A percentile compares a stretch with the other conserved stretches of the same genome.
Conservation (phyloP, 768 basidiomycete species). For the Chalciporus pseudorubinellus region DNA sequence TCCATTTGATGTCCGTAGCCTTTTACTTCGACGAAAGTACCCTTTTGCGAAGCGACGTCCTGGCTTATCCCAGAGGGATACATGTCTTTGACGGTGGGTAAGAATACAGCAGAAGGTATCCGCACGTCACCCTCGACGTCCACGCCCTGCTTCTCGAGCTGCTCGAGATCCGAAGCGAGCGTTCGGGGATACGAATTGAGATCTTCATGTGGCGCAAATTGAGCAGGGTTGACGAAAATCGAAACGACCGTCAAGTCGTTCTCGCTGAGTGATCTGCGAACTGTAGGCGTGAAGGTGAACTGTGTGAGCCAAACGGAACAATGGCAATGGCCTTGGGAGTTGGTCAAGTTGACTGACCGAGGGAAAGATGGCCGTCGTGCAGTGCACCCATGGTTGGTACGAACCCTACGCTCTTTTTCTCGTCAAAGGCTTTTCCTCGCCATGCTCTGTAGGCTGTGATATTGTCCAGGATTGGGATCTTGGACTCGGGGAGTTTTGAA, state of each 20-base stretch:
- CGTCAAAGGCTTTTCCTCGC: constrained; percentile 60
- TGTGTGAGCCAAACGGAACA: neutral
- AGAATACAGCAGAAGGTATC: constrained; percentile 68
- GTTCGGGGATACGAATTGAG: constrained; percentile 89
- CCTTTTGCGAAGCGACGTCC: constrained; percentile 68
- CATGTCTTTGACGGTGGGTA: constrained; percentile 79
- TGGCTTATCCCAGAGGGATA: constrained; percentile 91
- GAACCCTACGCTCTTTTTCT: constrained; percentile 74
- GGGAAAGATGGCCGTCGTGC: constrained; percentile 88
- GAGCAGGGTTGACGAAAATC: constrained; percentile 97
- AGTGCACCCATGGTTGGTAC: constrained; percentile 99
- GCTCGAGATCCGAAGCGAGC: constrained; percentile 67
- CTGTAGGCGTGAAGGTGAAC: constrained; percentile 38
- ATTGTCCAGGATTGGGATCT: constrained; percentile 53
- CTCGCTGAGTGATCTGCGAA: constrained; percentile 67
- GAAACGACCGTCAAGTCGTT: constrained; percentile 90
- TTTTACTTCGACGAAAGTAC: constrained; percentile 90
- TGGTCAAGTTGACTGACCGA: constrained; percentile 57
- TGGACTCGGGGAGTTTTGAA: constrained; percentile 27
- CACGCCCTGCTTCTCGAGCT: constrained; percentile 45
- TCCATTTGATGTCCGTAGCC: constrained; percentile 94
- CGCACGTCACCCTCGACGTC: constrained; percentile 32
- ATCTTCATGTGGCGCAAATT: constrained; percentile 96
- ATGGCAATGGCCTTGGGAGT: neutral
- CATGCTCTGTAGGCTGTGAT: constrained; percentile 67